These are phyloP conservation scores for Lanmaoa rubissima DNA, from an alignment of 768 basidiomycete genomes.

Conservation along the genomic window DNA sequence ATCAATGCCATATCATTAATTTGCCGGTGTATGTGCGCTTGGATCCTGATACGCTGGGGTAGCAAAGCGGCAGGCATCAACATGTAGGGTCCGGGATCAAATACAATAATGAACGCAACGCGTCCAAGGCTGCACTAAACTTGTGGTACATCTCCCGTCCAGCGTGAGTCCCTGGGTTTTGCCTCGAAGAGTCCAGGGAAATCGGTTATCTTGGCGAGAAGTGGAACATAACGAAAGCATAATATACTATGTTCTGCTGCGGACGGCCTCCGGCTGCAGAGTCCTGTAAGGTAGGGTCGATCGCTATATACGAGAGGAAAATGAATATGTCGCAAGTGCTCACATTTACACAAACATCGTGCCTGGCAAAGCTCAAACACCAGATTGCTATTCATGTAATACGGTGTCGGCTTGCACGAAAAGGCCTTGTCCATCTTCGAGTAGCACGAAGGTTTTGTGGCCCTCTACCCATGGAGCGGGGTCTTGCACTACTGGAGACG, in stretches of 20 bases:
- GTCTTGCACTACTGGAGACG: slow-evolving; percentile 3
- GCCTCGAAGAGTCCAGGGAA: not conserved
- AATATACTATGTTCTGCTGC: not conserved
- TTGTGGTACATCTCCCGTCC: not conserved
- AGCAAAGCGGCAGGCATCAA: not conserved
- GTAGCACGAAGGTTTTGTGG: slow-evolving; percentile 24
- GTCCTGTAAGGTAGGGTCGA: not conserved
- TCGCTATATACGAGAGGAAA: not conserved
- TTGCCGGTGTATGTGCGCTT: not conserved
- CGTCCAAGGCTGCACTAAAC: not conserved
- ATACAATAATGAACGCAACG: not conserved
- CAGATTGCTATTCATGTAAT: not conserved
- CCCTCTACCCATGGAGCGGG: slow-evolving; percentile 31
- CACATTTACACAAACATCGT: not conserved
- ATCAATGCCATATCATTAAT: too few species aligned
- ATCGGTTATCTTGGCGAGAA: not conserved
- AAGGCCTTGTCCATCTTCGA: slow-evolving; percentile 27
- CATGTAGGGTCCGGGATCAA: not conserved
- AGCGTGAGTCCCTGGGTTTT: not conserved
- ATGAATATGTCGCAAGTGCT: not conserved
- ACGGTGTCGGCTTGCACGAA: slow-evolving; percentile 9
- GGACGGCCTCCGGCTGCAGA: not conserved
- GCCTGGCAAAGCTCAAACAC: not conserved
- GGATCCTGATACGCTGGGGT: not conserved
- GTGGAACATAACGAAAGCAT: not conserved